A percentile compares a stretch with the other conserved stretches of the same genome.
These are phyloP conservation scores for Linderniella brevidens DNA, from an alignment of 257 asterid species.

Conservation along the genomic window DNA sequence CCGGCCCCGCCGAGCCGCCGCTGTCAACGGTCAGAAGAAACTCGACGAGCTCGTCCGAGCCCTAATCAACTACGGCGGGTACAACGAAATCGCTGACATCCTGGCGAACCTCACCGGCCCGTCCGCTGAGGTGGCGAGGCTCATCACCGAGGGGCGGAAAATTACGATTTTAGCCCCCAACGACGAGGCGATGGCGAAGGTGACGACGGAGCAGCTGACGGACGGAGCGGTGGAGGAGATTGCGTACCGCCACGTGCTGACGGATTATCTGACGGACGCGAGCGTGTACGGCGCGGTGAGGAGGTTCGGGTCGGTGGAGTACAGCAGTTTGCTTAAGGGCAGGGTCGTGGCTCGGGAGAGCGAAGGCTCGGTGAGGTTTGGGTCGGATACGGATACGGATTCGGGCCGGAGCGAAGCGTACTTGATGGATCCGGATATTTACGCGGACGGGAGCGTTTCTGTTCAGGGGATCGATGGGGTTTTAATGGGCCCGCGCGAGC, in stretches of 20 bases:
- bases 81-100: conserved; percentile 84
- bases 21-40: conserved; percentile 81
- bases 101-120: conserved; percentile 65
- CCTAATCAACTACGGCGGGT: conserved; percentile 78
- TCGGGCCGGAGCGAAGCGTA: conserved; percentile 36
- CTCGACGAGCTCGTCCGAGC: conserved; percentile 87
- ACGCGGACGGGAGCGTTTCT: conserved; percentile 85
- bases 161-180: conserved; percentile 78
- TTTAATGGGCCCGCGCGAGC: conserved; percentile 49
- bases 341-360: conserved; percentile 82
- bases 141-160: conserved; percentile 75
- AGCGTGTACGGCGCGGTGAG: conserved; percentile 88
- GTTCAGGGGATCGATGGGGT: conserved; percentile 91
- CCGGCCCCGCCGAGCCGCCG: conserved; percentile 73
- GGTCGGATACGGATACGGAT: conserved; percentile 39
- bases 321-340: conserved; percentile 65
- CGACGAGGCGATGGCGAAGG: conserved; percentile 93
- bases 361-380: conserved; percentile 73
- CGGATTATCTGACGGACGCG: conserved; percentile 90
- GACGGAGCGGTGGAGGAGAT: conserved; percentile 90
- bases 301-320: conserved; percentile 71
- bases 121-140: conserved; percentile 80
- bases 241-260: conserved; percentile 64
- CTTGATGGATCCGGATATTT: conserved; percentile 79
- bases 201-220: conserved; percentile 61